Evolutionary conservation across 2,329 filamentous ascomycete species (phyloP).

Genomic region (Pseudodiploospora longispora): DNA sequence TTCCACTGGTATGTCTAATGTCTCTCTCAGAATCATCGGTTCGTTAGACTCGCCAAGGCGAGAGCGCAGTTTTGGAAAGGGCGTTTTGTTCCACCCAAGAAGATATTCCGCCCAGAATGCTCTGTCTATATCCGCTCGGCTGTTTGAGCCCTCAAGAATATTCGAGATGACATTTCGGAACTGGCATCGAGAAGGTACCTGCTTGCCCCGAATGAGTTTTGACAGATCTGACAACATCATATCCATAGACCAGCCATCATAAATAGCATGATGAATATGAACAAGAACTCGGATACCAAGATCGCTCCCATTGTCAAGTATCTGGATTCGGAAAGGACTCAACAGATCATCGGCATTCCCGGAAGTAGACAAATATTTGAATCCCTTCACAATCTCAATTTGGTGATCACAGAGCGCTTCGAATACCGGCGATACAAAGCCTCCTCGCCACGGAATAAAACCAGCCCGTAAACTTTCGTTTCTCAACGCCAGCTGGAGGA

Average conservation of each 20-base stretch:
- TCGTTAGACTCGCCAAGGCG: conserved; percentile 16
- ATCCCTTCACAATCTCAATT: conserved; percentile 31
- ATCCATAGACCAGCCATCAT: conserved; percentile 91
- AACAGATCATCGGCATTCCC: conserved; percentile 34
- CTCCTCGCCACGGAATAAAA: conserved; percentile 48
- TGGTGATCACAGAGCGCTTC: conserved; percentile 35
- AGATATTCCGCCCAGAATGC: conserved; percentile 67
- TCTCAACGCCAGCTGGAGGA: conserved; percentile 38
- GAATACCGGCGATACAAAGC: conserved; percentile 49
- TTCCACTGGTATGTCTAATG: conserved; percentile 11
- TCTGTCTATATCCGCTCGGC: conserved; percentile 32
- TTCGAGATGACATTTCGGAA: conserved; percentile 53
- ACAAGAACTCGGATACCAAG: conserved; percentile 31
- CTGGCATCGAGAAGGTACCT: conserved; percentile 37
- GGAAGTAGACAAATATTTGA: conserved; percentile 31
- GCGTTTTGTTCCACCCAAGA: conserved; percentile 41
- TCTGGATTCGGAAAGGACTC: conserved; percentile 54
- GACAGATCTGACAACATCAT: conserved; percentile 62
- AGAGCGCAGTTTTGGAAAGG: conserved; percentile 44
- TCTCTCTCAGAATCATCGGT: conserved; percentile 9
- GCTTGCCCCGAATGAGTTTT: conserved; percentile 30
- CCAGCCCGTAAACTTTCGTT: conserved; percentile 69
- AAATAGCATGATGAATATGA: conserved; percentile 73
- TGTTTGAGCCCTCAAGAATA: conserved; percentile 24
- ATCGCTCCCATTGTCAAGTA: conserved; percentile 24